Base-by-base conservation (phyloP, 192 early-diverging fungal species). In the Linnemannia schmuckeri region DNA sequence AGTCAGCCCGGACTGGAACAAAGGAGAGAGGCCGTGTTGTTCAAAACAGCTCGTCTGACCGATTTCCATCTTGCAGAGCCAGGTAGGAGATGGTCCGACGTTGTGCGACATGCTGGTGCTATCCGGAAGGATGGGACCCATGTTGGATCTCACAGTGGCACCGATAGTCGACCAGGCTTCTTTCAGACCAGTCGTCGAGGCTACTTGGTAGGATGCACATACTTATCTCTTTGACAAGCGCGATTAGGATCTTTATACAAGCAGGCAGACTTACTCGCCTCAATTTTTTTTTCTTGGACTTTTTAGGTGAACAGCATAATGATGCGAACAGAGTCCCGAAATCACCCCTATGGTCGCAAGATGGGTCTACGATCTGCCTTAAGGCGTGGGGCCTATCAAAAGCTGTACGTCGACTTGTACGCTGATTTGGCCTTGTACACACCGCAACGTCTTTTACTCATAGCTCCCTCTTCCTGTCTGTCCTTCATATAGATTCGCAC, bases 51-150 rank as follows among this genome's bases (percentile, higher is more conserved):
- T 12, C 74, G 55, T 5, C 42, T 88, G 10, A 40, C 72, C 5
- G 79, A 71, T 70, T 88, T 80, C 33, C 78, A 83, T 79, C 69
- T 82, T 7, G 82, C 87, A 46, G 87, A 88, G 42, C 72, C 73
- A 47, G 87, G 78, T 1, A 74, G 78, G 42, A 17, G 61, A n/a
- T 88, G 87, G 87, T 71, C 78, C 7, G 87, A 88, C 18, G 52
- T 83, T 1, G 81, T 76, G 1, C 77, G 77, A 12, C 79, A 83
- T 38, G 47, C 78, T 47, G 78, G 76, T 38, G 83, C 78, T 5
- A 40, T 72, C 4, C 40, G 57, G 4, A 76, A 24, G 22, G 68
- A 79, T 1, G 74, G 83, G 0, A 27, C 40, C 1, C 77, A 77
- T 38, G 41, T 63, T 13, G 76, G 74, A 72, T 79, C 83, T 1